Base-by-base conservation (phyloP, 169 alveolate genomes). In the Sarcocystis neurona region DNA sequence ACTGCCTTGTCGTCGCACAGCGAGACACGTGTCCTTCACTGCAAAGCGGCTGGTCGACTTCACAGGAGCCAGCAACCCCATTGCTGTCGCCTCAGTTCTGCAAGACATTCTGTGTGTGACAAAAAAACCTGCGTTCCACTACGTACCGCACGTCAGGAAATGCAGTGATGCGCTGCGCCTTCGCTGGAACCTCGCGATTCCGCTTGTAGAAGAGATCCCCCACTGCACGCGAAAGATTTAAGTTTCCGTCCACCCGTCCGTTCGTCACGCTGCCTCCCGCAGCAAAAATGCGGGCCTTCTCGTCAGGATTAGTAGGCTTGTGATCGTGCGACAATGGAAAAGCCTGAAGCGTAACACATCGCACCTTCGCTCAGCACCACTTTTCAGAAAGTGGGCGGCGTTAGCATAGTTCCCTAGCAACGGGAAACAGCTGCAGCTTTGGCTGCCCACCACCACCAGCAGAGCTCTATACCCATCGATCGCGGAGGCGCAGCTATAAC, bases 121-220 rank as follows among this genome's bases (percentile, higher is more conserved):
- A 15, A 23, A 53, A 53, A 12, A 53, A 53, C 66, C 23, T 53
- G 30, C 66, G n/a, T n/a, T n/a, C n/a, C n/a, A n/a, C n/a, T n/a
- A 72, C 94, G 95, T 30, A 95, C 95, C 56, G 97, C 89, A 39
- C 96, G 80, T 98, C 99, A 12, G 99, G 99, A 89, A 90, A 92
- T 15, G 99, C 98, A 2, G 99, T 96, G 79, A 98, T 98, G 89
- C 97, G 94, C 90, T 98, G 99, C 86, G 97, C 99, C 68, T 95
- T 93, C 20, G 97, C 97, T 37, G 96, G 95, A 18, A 97, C 92
- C 44, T 93, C 90, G 37, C 92, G 89, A 87, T 97, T 98, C 77
- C 94, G 92, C 93, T 98, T 98, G 94, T 97, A 98, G 90, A 97
- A 97, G 30, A 98, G 93, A 92, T 98, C 99, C 2, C 99, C 99